Conservation (phyloP, 345 rosid genomes). For the Capsella bursapastoris region DNA sequence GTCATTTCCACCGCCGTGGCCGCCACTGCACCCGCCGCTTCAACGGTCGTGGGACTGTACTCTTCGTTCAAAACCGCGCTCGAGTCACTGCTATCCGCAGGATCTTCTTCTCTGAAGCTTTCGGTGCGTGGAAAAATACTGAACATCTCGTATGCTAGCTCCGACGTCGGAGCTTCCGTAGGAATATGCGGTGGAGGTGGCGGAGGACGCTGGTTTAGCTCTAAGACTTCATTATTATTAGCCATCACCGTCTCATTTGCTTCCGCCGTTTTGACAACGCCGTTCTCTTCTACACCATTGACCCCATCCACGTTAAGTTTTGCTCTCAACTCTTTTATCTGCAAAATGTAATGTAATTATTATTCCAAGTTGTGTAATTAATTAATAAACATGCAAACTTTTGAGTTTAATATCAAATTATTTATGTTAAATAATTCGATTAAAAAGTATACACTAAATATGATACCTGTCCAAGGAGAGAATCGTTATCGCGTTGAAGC, state of each 20-base stretch:
- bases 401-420: background rate
- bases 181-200: slow-evolving; percentile 8
- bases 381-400: background rate
- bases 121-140: slow-evolving; percentile 49
- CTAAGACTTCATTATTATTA: slow-evolving; percentile 28
- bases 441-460: too few relatives aligned
- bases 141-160: slow-evolving; percentile 54
- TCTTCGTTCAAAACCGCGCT: slow-evolving; percentile 90
- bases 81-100: slow-evolving; percentile 75
- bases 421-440: too few relatives aligned
- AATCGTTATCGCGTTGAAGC: slow-evolving; percentile 77
- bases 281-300: slow-evolving; percentile 22
- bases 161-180: slow-evolving; percentile 35
- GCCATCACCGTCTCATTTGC: background rate
- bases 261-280: background rate
- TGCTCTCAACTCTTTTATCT: slow-evolving; percentile 43
- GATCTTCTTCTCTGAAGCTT: slow-evolving; percentile 64
- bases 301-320: slow-evolving; percentile 28
- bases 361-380: background rate
- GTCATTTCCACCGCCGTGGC: slow-evolving; percentile 47
- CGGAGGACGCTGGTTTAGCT: slow-evolving; percentile 24
- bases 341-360: background rate
- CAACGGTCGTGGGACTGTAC: slow-evolving; percentile 45
- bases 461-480: slow-evolving; percentile 75
- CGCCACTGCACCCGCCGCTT: slow-evolving; percentile 12